phyloP scores from a whole-genome alignment of 441 rosid species.

The Macaranga tanarius region DNA sequence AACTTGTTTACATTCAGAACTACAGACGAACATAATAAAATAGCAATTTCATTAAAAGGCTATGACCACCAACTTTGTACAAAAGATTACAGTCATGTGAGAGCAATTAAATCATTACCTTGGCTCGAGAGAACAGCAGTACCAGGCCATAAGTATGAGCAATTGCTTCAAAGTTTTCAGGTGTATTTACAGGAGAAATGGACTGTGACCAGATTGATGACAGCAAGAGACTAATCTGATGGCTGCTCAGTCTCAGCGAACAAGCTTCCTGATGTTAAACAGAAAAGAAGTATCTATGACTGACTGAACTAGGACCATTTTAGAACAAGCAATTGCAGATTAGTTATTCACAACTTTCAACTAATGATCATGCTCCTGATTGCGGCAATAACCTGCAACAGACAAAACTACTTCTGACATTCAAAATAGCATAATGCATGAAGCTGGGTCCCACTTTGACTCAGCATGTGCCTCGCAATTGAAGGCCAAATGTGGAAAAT shows the following conservation, averaged over 20 bases:
- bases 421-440: background rate
- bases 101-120: conserved; percentile 43
- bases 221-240: conserved; percentile 70
- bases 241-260: conserved; percentile 70
- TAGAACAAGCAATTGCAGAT: conserved; percentile 12
- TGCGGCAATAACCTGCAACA: background rate
- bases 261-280: conserved; percentile 44
- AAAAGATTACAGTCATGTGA: conserved; percentile 1
- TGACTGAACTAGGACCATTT: conserved; percentile 11
- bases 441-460: background rate
- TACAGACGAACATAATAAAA: background rate
- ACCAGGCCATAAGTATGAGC: conserved; percentile 75
- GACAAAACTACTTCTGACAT: background rate
- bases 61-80: background rate
- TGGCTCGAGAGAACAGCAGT: conserved; percentile 62
- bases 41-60: background rate
- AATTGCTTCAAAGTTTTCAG: conserved; percentile 76
- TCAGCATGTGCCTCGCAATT: background rate
- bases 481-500: background rate
- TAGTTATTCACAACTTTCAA: conserved; percentile 11
- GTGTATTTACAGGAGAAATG: conserved; percentile 60
- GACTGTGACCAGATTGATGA: conserved; percentile 83
- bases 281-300: conserved; percentile 13
- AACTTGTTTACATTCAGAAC: conserved; percentile 1
- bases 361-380: conserved; percentile 12